Percentiles rank a stretch among this genome's conserved stretches.
These are phyloP conservation scores for Phytophthora meadii DNA, from an alignment of 352 stramenopile genomes.

Conservation along the genomic window DNA sequence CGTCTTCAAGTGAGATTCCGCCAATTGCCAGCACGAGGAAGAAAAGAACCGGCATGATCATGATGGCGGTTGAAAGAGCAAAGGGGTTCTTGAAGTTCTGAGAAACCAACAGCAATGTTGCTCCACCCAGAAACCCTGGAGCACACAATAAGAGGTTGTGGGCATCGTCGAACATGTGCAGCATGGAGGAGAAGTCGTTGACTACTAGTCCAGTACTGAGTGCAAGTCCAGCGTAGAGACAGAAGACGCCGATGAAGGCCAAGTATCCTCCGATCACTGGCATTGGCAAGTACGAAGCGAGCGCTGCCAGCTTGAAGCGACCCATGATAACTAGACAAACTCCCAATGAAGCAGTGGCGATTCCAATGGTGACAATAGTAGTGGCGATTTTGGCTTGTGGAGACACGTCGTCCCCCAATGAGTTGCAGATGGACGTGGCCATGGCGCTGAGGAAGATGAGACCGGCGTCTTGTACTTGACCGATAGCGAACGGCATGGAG, in stretches of 20 bases:
- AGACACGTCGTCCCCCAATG: slow-evolving; percentile 60
- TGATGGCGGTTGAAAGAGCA: slow-evolving; percentile 73
- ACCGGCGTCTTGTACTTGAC: slow-evolving; percentile 97
- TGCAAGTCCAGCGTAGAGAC: slow-evolving; percentile 89
- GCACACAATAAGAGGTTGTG: slow-evolving; percentile 79
- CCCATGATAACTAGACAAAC: slow-evolving; percentile 93
- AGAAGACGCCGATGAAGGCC: slow-evolving; percentile 97
- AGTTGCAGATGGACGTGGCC: slow-evolving; percentile 86
- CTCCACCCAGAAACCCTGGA: slow-evolving; percentile 80
- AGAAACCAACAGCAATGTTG: slow-evolving; percentile 79
- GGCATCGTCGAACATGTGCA: slow-evolving; percentile 50
- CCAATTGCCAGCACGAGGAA: slow-evolving; percentile 86
- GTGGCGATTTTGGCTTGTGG: slow-evolving; percentile 91
- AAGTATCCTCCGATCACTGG: slow-evolving; percentile 98
- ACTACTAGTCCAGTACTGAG: slow-evolving; percentile 89
- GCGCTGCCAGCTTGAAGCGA: slow-evolving; percentile 90
- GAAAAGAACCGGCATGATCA: slow-evolving; percentile 90
- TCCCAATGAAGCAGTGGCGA: slow-evolving; percentile 92
- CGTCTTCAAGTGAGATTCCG: slow-evolving; percentile 85
- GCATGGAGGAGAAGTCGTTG: slow-evolving; percentile 82
- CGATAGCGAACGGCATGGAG: slow-evolving; percentile 95
- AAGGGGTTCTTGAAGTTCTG: slow-evolving; percentile 76
- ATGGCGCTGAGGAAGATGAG: slow-evolving; percentile 98
- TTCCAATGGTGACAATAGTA: slow-evolving; percentile 90
- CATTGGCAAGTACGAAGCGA: slow-evolving; percentile 97